Conservation (phyloP, 805 yeast genomes). For the Vanderwaltozyma tropicalis region DNA sequence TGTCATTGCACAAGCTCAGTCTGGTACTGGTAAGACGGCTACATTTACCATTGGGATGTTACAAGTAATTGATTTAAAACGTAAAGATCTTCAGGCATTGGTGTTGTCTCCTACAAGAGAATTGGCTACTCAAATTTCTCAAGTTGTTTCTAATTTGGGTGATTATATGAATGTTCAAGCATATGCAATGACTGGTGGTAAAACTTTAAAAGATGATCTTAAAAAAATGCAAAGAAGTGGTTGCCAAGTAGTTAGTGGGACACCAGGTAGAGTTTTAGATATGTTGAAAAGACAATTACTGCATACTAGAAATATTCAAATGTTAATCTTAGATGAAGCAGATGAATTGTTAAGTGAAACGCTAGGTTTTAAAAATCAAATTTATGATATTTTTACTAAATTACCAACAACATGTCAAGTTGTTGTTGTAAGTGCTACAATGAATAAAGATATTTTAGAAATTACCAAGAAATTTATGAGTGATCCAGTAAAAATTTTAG, state of each 20-base stretch:
- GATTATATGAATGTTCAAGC: constrained; percentile 77
- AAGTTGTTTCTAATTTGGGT: constrained; percentile 78
- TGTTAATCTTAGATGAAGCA: constrained; percentile 92
- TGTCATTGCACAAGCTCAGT: constrained; percentile 95
- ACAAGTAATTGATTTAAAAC: constrained; percentile 68
- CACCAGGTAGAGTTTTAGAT: constrained; percentile 93
- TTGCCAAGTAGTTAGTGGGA: constrained; percentile 88
- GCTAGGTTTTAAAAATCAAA: constrained; percentile 90
- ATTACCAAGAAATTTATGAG: constrained; percentile 89
- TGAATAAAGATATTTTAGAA: constrained; percentile 86
- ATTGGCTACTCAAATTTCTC: constrained; percentile 85
- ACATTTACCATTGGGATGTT: constrained; percentile 94
- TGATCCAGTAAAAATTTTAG: constrained; percentile 88
- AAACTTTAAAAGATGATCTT: constrained; percentile 69
- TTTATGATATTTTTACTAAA: constrained; percentile 82
- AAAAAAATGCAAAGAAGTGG: constrained; percentile 60
- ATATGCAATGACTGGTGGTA: constrained; percentile 93
- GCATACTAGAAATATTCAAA: constrained; percentile 65
- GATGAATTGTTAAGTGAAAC: constrained; percentile 82
- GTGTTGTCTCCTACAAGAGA: constrained; percentile 95
- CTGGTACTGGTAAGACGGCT: constrained; percentile 98
- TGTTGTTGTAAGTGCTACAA: constrained; percentile 88
- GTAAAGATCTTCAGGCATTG: constrained; percentile 76
- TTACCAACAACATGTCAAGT: constrained; percentile 88
- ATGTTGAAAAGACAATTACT: constrained; percentile 78